These are phyloP conservation scores for Sechiopsis laciniata DNA, from an alignment of 306 rosid species.

Conservation along the genomic window DNA sequence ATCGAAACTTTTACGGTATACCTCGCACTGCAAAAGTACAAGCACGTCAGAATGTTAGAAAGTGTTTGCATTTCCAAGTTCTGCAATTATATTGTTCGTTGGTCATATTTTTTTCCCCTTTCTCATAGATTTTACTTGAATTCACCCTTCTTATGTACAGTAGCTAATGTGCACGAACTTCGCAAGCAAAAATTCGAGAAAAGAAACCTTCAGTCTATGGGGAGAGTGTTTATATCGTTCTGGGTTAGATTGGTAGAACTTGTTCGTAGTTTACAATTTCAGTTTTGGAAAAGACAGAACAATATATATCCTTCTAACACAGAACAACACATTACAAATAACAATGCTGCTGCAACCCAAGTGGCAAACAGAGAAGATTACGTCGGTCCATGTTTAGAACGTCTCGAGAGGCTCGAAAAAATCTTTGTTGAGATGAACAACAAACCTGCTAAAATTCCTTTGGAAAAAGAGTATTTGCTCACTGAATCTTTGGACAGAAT, in stretches of 20 bases:
- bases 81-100: neutral
- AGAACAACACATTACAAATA: slow-evolving; percentile 30
- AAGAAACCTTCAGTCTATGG: slow-evolving; percentile 32
- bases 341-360: slow-evolving; percentile 44
- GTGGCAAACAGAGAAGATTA: slow-evolving; percentile 44
- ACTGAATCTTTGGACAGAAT: slow-evolving; percentile 83
- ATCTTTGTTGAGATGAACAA: slow-evolving; percentile 51
- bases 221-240: slow-evolving; percentile 45
- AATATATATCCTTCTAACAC: slow-evolving; percentile 51
- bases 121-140: neutral
- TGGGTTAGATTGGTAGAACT: slow-evolving; percentile 43
- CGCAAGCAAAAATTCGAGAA: slow-evolving; percentile 48
- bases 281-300: slow-evolving; percentile 59
- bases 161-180: slow-evolving; percentile 31
- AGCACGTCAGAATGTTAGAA: neutral
- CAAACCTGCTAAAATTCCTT: slow-evolving; percentile 73
- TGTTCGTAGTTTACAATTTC: slow-evolving; percentile 41
- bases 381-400: slow-evolving; percentile 58
- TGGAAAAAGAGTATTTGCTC: slow-evolving; percentile 75
- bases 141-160: slow-evolving; percentile 36
- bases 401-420: slow-evolving; percentile 72
- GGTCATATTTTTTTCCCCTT: neutral
- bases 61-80: neutral
- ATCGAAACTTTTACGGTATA: slow-evolving; percentile 4
- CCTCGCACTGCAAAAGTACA: neutral